A percentile compares a stretch with the other conserved stretches of the same genome.
Evolutionary conservation across 164 flowering plant genomes (phyloP).

Genomic region (Liriodendron chinense): DNA sequence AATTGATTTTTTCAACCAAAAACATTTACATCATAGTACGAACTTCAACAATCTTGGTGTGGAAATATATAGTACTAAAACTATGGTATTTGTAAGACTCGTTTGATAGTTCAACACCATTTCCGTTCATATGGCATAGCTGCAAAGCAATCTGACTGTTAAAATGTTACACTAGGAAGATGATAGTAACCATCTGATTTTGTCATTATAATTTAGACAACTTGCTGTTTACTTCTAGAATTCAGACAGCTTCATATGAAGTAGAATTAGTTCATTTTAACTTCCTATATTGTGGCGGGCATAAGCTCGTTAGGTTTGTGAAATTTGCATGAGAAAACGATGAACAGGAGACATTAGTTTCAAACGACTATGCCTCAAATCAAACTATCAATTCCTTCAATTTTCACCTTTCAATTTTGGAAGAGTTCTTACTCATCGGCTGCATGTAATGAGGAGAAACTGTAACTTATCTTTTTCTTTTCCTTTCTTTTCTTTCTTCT

Average conservation of each 20-base stretch:
- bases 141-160: too few species aligned
- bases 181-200: background rate
- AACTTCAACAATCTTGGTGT: too few species aligned
- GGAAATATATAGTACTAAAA: too few species aligned
- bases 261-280: background rate
- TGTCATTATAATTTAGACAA: background rate
- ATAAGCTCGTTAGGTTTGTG: too few species aligned
- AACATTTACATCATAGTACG: too few species aligned
- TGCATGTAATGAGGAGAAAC: slow-evolving; percentile 1
- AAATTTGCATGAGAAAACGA: background rate
- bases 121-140: too few species aligned
- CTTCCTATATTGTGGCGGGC: too few species aligned
- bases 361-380: background rate
- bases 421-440: slow-evolving; percentile 25
- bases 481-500: too few species aligned
- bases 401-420: background rate
- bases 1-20: too few species aligned
- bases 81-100: too few species aligned
- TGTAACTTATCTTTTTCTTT: too few species aligned
- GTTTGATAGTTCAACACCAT: too few species aligned
- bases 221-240: background rate
- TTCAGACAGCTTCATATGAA: background rate
- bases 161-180: background rate
- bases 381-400: background rate
- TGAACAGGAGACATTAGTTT: background rate